Evolutionary conservation across 2,329 filamentous ascomycete genomes (phyloP), one percentile per base, ranked within the genome.

Genomic region (Talaromyces sp.): DNA sequence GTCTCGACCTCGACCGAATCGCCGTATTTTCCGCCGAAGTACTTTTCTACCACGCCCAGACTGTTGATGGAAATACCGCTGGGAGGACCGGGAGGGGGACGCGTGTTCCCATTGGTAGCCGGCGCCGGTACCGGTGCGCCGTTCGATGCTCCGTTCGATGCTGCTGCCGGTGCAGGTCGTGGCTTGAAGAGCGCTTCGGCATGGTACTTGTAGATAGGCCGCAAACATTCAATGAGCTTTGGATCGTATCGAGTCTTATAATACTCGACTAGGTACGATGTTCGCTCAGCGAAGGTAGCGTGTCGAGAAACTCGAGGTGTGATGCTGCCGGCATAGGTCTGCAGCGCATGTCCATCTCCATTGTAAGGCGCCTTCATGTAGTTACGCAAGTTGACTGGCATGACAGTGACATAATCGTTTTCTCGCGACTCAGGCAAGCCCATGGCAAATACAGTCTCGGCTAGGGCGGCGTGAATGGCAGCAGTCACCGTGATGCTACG

Each of bases 381-480:
- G 10, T 43, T 35, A 15, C 68, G 64, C 56, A 69, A 47, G 45
- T 68, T 69, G 33, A 69, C 67, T 25, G 68, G 47, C 68, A 68
- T 68, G 15, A 68, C 43, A 27, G 66, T 63, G 17, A 64, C 59
- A 57, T 64, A 61, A 31, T 66, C 66, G 8, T 59, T 41, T 15
- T 63, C 60, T 19, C 35, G 33, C 37, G 59, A 54, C 9, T 59
- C 61, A 15, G 61, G 41, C 22, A 57, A 27, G 6, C 43, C 37
- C 41, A 68, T 41, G 8, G 47, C 65, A 56, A 68, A 68, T 5
- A 68, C 58, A 10, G 64, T 65, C 43, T 68, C 60, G n/a, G 67
- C 67, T 15, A 67, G 65, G 1, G 67, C 67, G 8, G 56, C 52
- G 47, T 68, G 65, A n/a, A 68, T 56, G 19, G 67, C 67, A 33